A percentile compares a stretch with the other conserved stretches of the same genome.
Conservation (phyloP, 1,284 basidiomycete species). For the Apiotrichum sp. region DNA sequence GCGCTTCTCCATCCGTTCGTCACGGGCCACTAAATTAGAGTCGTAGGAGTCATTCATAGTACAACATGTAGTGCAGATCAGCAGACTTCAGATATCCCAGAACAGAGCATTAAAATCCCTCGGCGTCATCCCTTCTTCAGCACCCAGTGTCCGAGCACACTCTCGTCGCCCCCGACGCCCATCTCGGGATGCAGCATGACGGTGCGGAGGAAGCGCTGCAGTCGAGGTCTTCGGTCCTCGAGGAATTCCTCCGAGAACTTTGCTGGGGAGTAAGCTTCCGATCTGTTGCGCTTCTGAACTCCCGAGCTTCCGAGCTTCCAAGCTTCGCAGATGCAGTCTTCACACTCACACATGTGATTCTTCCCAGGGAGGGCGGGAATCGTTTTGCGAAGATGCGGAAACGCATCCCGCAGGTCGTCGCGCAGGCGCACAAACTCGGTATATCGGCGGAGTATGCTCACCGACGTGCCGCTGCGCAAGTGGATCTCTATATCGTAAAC, state of each 20-base stretch:
- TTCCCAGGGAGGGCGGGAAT: slow-evolving; percentile 40
- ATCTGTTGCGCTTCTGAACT: not conserved
- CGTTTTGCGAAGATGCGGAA: slow-evolving; percentile 27
- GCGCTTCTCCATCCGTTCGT: slow-evolving; percentile 84
- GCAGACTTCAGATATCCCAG: too few species aligned
- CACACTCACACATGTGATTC: slow-evolving; percentile 37
- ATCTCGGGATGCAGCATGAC: slow-evolving; percentile 44
- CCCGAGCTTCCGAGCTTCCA: too few species aligned
- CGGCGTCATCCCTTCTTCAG: slow-evolving; percentile 1
- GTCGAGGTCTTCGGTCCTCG: slow-evolving; percentile 31
- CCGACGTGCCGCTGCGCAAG: slow-evolving; percentile 26
- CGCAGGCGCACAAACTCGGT: slow-evolving; percentile 39
- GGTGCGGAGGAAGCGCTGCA: slow-evolving; percentile 38
- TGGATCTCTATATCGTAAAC: slow-evolving; percentile 43
- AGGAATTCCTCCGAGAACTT: slow-evolving; percentile 40
- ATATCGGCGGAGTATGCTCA: slow-evolving; percentile 36
- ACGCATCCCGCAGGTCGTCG: slow-evolving; percentile 19
- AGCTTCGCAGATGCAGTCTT: not conserved
- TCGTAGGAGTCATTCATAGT: not conserved
- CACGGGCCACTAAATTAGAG: slow-evolving; percentile 7
- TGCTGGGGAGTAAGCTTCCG: slow-evolving; percentile 15
- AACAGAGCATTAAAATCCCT: too few species aligned
- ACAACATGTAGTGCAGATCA: not conserved
- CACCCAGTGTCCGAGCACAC: slow-evolving; percentile 34
- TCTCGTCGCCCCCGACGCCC: slow-evolving; percentile 31